Base-by-base conservation (phyloP, 2,329 filamentous ascomycete genomes). In the Colletotrichum zoysiae region DNA sequence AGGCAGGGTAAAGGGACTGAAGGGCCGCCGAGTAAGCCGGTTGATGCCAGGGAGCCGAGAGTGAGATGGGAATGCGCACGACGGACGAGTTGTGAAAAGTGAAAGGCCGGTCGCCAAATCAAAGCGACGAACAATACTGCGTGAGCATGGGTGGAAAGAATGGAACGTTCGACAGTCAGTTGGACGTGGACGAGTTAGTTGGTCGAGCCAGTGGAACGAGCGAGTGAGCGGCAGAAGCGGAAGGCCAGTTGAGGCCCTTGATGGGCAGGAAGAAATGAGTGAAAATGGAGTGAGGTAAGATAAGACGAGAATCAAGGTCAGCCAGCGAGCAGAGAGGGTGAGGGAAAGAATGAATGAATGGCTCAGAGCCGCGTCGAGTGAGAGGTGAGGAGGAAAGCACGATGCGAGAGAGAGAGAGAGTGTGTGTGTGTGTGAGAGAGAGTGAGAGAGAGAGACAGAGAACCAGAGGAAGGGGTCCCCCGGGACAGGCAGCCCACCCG, bases 381-480 rank as follows among this genome's bases (percentile, higher is more conserved):
- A 46, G 38, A 57, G 40, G 51, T 69, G 33, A 69, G 30, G 23
- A 64, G 56, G 56, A 58, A n/a, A 12, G 40, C 53, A 46, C 44
- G 42, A n/a, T 42, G 35, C 51, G 30, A 44, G 44, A 62, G 42
- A 46, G 65, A 71, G 53, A 16, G 60, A 11, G n/a, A n/a, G n/a
- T n/a, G n/a, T n/a, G n/a, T n/a, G n/a, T n/a, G n/a, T 26, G 26
- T 26, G 26, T 26, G 44, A 62, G 42, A 46, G 65, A 71, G 53
- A 16, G 60, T 2, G 38, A 14, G 38, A 12, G 40, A 16, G 14
- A 5, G 40, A 40, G 44, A 51, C 14, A 35, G 35, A 62, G 56
- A 56, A 40, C 42, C 44, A 33, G 64, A 65, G 62, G 63, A 70
- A 70, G 68, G 68, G 67, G 67, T 61, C 50, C 57, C 63, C 56